Evolutionary conservation across 768 basidiomycete genomes (phyloP).

Genomic region (Suillus placidus): DNA sequence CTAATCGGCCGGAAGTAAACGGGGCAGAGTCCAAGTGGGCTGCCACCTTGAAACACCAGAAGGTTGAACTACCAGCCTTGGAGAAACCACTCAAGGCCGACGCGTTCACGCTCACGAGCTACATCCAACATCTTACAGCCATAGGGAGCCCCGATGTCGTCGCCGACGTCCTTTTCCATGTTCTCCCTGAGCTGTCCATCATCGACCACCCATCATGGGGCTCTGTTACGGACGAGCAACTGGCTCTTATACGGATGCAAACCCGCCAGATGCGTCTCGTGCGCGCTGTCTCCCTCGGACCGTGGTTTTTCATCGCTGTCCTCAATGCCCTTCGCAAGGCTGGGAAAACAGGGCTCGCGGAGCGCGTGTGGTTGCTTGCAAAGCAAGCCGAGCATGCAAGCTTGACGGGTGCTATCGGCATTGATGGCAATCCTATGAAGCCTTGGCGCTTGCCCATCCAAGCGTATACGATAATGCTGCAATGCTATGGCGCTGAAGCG

Average conservation of each 20-base stretch:
- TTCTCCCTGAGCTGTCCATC: constrained; percentile 56
- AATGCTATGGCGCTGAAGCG: constrained; percentile 56
- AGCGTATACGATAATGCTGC: constrained; percentile 75
- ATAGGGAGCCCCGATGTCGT: constrained; percentile 51
- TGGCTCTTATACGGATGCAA: constrained; percentile 25
- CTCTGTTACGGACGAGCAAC: constrained; percentile 25
- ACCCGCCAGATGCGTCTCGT: constrained; percentile 36
- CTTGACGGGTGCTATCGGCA: constrained; percentile 19
- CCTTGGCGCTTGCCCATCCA: constrained; percentile 70
- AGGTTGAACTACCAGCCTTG: background rate
- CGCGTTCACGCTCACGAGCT: constrained; percentile 50
- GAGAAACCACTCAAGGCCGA: constrained; percentile 36
- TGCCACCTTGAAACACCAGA: background rate
- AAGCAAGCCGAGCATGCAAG: constrained; percentile 60
- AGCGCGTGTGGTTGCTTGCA: constrained; percentile 67
- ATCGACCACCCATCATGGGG: constrained; percentile 44
- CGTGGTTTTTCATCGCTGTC: constrained; percentile 58
- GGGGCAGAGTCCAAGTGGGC: constrained; percentile 5
- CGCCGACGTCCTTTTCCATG: constrained; percentile 47
- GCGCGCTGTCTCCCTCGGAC: constrained; percentile 55
- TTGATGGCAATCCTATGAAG: constrained; percentile 24
- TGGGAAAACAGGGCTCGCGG: constrained; percentile 55
- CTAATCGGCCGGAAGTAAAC: background rate
- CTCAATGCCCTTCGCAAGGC: constrained; percentile 63
- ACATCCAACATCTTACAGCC: constrained; percentile 54